Conservation (phyloP, 139 green algal species). For the Spirogloea muscicola region DNA sequence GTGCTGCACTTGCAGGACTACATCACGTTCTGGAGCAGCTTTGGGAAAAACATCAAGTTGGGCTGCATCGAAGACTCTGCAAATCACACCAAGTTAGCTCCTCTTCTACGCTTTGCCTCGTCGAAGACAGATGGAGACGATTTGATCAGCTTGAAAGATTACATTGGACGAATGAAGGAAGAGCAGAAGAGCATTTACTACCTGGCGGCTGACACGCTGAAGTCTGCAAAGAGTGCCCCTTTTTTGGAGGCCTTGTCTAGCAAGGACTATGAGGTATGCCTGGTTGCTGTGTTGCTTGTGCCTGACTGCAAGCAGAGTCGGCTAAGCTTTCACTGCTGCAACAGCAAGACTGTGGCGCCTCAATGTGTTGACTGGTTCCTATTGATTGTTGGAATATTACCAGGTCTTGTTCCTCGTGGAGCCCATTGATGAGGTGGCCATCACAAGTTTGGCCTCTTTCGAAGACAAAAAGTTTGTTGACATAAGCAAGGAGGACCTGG, state of each 20-base stretch:
- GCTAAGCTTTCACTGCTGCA: too few species aligned
- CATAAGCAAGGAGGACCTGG: conserved; percentile 89
- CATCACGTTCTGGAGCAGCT: conserved; percentile 86
- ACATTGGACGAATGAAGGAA: conserved; percentile 84
- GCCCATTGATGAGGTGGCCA: conserved; percentile 88
- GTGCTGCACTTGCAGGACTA: conserved; percentile 48
- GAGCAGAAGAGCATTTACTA: conserved; percentile 92
- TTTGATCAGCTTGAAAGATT: conserved; percentile 72
- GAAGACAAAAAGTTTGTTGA: conserved; percentile 82
- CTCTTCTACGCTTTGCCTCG: conserved; percentile 77
- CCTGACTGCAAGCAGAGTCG: too few species aligned
- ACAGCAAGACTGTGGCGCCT: too few species aligned
- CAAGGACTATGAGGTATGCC: conserved; percentile 70
- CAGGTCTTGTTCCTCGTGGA: conserved; percentile 89
- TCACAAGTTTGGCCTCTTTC: conserved; percentile 81
- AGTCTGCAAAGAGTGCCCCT: conserved; percentile 63
- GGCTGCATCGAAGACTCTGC: conserved; percentile 88
- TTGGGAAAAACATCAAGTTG: conserved; percentile 85
- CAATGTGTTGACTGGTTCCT: too few species aligned
- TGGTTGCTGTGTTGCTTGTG: too few species aligned
- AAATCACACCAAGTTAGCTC: conserved; percentile 65
- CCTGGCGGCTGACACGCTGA: conserved; percentile 67
- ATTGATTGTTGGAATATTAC: too few species aligned
- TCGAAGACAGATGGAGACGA: conserved; percentile 59
- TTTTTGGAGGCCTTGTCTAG: conserved; percentile 83